phyloP scores from a whole-genome alignment of 2,329 filamentous ascomycete genomes.

The Fusarium caatingaense region DNA sequence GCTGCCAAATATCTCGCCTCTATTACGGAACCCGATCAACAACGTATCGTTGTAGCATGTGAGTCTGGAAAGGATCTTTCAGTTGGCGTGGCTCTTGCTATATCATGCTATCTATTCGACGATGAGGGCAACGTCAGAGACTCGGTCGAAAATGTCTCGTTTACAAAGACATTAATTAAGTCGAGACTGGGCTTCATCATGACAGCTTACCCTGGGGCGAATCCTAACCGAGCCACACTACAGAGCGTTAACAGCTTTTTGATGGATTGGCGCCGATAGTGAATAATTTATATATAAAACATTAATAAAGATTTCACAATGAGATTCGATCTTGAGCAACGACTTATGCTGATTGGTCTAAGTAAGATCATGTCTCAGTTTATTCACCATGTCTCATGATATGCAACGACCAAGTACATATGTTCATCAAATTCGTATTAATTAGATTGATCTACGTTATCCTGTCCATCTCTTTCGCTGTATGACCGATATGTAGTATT shows the following conservation, averaged over 20 bases:
- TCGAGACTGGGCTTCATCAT: slow-evolving; percentile 85
- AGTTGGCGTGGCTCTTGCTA: slow-evolving; percentile 78
- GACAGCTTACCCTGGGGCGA: slow-evolving; percentile 79
- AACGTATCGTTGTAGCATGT: slow-evolving; percentile 71
- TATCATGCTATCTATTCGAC: slow-evolving; percentile 79
- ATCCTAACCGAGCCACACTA: slow-evolving; percentile 85
- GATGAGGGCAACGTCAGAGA: slow-evolving; percentile 64
- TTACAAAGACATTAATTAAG: slow-evolving; percentile 83
- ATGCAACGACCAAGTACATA: neutral
- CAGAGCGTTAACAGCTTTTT: slow-evolving; percentile 93
- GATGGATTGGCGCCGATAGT: slow-evolving; percentile 67
- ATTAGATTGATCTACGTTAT: slow-evolving; percentile 26
- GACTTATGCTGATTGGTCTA: neutral
- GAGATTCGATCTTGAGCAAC: neutral
- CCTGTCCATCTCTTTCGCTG: slow-evolving; percentile 14
- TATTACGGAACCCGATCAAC: neutral
- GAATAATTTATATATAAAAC: neutral
- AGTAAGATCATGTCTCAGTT: neutral
- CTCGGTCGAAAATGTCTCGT: slow-evolving; percentile 42
- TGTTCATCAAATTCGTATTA: slow-evolving; percentile 17
- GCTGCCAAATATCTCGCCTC: slow-evolving; percentile 54
- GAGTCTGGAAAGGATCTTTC: slow-evolving; percentile 83
- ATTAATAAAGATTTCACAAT: neutral
- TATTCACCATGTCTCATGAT: neutral
- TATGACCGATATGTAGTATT: slow-evolving; percentile 16